phyloP scores from a whole-genome alignment of 768 basidiomycete genomes.

The Psilocybe sp. region DNA sequence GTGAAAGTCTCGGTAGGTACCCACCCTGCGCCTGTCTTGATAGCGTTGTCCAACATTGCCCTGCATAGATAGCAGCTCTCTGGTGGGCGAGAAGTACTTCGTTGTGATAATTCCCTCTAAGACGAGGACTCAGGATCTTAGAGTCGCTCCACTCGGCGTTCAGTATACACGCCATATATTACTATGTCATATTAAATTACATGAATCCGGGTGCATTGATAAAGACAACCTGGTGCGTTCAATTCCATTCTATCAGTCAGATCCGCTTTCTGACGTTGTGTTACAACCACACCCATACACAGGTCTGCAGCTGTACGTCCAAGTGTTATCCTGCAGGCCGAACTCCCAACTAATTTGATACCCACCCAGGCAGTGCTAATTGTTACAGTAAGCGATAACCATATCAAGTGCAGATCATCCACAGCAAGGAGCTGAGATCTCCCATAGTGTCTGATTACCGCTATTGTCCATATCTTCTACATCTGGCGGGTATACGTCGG shows the following conservation, averaged over 20 bases:
- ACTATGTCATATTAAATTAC: background rate
- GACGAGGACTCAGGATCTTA: background rate
- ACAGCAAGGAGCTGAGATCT: no score
- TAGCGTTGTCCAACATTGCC: no score
- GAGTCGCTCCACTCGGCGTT: background rate
- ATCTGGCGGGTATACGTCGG: background rate
- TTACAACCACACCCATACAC: no score
- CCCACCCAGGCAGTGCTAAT: no score
- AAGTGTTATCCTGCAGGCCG: no score
- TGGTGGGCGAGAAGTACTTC: background rate
- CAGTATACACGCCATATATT: slow-evolving; percentile 1
- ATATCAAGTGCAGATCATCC: no score
- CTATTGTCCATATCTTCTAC: slow-evolving; percentile 2
- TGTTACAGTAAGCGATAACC: no score
- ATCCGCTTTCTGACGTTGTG: background rate
- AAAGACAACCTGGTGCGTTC: background rate
- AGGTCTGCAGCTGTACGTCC: no score
- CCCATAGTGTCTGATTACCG: background rate
- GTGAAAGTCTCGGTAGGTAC: slow-evolving; percentile 2
- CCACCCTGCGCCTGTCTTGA: no score
- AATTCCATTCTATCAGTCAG: no score
- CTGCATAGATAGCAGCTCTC: background rate
- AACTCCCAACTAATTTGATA: no score
- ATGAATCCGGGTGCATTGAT: background rate
- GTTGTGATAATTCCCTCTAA: background rate